Conservation (phyloP, 495 filamentous ascomycete species). For the Bryoglossum gracile region DNA sequence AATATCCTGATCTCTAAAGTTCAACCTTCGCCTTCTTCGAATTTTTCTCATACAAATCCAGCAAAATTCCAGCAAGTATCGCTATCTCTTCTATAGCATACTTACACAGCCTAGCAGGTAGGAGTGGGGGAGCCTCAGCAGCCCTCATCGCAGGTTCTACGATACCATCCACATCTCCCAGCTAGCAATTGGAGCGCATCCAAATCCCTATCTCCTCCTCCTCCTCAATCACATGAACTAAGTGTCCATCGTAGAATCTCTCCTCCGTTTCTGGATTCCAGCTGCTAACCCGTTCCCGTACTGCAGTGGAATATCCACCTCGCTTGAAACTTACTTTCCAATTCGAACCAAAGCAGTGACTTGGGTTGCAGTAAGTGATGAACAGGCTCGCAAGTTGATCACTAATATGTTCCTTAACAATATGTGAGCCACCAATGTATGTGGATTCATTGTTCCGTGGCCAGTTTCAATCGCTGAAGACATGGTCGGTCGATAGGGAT, state of each 20-base stretch:
- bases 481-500: slow-evolving; percentile 4
- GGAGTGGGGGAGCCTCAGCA: neutral
- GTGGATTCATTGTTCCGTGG: slow-evolving; percentile 8
- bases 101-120: neutral
- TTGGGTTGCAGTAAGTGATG: too few relatives aligned
- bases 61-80: slow-evolving; percentile 1
- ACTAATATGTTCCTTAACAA: slow-evolving; percentile 10
- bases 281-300: neutral
- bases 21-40: slow-evolving; percentile 1
- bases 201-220: slow-evolving; percentile 3
- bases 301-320: neutral
- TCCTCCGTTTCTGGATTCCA: slow-evolving; percentile 1
- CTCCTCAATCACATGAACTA: slow-evolving; percentile 8
- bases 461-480: slow-evolving; percentile 2
- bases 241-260: neutral
- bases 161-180: slow-evolving; percentile 2
- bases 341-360: too few relatives aligned
- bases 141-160: neutral
- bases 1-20: too few relatives aligned
- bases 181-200: slow-evolving; percentile 2
- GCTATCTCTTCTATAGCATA: slow-evolving; percentile 7
- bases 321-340: too few relatives aligned
- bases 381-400: neutral
- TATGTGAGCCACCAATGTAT: slow-evolving; percentile 7
- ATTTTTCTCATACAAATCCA: slow-evolving; percentile 4